These are phyloP conservation scores for Colletotrichum abscissum DNA, from an alignment of 2,329 filamentous ascomycete genomes.

Conservation along the genomic window DNA sequence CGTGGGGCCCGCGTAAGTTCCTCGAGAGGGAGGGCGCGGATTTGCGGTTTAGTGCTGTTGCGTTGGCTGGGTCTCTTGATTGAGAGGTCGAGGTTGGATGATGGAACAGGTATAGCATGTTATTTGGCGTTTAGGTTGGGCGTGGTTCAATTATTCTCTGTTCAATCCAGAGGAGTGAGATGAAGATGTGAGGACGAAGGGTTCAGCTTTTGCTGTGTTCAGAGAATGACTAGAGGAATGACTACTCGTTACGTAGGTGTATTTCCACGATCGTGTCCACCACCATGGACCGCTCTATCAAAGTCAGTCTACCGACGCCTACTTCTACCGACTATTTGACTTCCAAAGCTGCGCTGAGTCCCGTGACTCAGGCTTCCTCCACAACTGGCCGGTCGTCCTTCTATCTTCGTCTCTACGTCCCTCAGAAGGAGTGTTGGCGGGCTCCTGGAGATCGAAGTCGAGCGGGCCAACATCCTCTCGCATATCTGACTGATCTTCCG, in stretches of 20 bases:
- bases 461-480: not conserved
- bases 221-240: not conserved
- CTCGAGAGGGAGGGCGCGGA: slow-evolving; percentile 66
- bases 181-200: not conserved
- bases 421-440: slow-evolving; percentile 37
- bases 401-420: slow-evolving; percentile 46
- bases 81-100: slow-evolving; percentile 40
- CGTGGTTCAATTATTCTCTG: not conserved
- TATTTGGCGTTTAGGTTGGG: slow-evolving; percentile 14
- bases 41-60: slow-evolving; percentile 69
- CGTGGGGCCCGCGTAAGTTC: slow-evolving; percentile 72
- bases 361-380: slow-evolving; percentile 20
- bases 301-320: not conserved
- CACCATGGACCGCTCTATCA: too few relatives aligned
- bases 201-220: not conserved
- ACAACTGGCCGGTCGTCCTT: slow-evolving; percentile 33
- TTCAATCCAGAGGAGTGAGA: not conserved
- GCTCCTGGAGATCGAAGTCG: not conserved
- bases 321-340: not conserved
- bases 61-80: slow-evolving; percentile 63
- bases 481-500: not conserved
- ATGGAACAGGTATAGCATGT: not conserved
- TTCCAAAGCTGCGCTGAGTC: slow-evolving; percentile 4
- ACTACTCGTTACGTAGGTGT: slow-evolving; percentile 17
- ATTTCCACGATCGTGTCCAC: not conserved